These are phyloP conservation scores for Passalora sequoiae DNA, from an alignment of 2,329 filamentous ascomycete species.

Conservation along the genomic window DNA sequence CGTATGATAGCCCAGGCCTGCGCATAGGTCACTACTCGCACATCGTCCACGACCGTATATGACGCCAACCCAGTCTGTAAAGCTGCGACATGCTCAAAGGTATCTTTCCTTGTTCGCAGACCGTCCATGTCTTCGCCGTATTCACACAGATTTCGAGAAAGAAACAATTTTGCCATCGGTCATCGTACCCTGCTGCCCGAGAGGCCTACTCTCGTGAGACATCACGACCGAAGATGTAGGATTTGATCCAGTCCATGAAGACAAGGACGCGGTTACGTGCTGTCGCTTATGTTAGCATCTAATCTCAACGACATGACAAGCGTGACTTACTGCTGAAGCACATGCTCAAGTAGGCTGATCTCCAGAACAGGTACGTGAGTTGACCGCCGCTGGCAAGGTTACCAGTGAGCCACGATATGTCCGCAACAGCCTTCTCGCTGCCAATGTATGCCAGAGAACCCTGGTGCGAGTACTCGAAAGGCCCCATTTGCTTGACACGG, in stretches of 20 bases:
- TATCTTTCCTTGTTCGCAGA: not conserved
- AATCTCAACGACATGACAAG: slow-evolving; percentile 2
- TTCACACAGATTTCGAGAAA: not conserved
- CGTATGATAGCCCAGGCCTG: too few species aligned
- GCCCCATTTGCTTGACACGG: slow-evolving; percentile 88
- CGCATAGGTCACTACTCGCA: too few species aligned
- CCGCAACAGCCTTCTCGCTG: slow-evolving; percentile 93
- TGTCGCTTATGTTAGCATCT: slow-evolving; percentile 37
- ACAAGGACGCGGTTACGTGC: slow-evolving; percentile 93
- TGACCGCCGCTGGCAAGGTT: slow-evolving; percentile 86
- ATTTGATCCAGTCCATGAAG: slow-evolving; percentile 92
- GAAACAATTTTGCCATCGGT: not conserved
- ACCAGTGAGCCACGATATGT: slow-evolving; percentile 94
- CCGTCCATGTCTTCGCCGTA: not conserved
- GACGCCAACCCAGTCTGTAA: slow-evolving; percentile 3
- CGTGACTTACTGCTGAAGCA: slow-evolving; percentile 90
- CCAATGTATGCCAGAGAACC: slow-evolving; percentile 96
- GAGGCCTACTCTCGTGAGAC: slow-evolving; percentile 67
- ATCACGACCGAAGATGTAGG: slow-evolving; percentile 92
- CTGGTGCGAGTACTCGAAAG: slow-evolving; percentile 98
- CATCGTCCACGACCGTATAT: too few species aligned
- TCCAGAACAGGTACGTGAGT: slow-evolving; percentile 97
- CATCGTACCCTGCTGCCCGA: not conserved
- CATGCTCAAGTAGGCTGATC: slow-evolving; percentile 97
- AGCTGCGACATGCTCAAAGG: slow-evolving; percentile 1